Conservation (phyloP, 2,329 filamentous ascomycete genomes). For the Diaporthe nobilis region DNA sequence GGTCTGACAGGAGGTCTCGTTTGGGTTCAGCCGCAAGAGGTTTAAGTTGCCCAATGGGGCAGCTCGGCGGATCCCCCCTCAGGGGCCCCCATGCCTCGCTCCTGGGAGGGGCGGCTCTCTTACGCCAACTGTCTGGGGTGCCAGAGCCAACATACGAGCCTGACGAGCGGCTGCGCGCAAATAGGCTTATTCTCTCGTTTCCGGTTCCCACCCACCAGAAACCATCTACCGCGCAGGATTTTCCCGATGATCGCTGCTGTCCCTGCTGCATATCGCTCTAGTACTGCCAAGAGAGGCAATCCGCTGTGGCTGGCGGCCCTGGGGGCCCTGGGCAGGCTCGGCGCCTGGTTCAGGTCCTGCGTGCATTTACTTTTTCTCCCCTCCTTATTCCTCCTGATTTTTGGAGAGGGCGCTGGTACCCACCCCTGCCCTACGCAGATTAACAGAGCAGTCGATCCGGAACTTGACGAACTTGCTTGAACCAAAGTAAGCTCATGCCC, state of each 20-base stretch:
- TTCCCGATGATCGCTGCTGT: slow-evolving; percentile 31
- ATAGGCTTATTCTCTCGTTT: slow-evolving; percentile 22
- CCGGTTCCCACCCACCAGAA: slow-evolving; percentile 26
- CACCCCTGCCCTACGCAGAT: slow-evolving; percentile 14
- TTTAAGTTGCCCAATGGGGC: slow-evolving; percentile 33
- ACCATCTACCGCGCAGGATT: slow-evolving; percentile 26
- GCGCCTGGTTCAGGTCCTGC: slow-evolving; percentile 8
- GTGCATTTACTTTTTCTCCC: neutral
- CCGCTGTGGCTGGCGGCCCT: neutral
- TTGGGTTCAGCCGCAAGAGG: slow-evolving; percentile 33
- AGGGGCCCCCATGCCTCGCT: slow-evolving; percentile 29
- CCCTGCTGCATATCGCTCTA: slow-evolving; percentile 31
- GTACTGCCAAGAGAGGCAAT: slow-evolving; percentile 28
- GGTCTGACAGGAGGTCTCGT: slow-evolving; percentile 38
- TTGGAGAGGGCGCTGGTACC: neutral
- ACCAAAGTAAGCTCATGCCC: slow-evolving; percentile 14
- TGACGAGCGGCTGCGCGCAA: neutral
- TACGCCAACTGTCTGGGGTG: slow-evolving; percentile 28
- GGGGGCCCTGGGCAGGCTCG: neutral
- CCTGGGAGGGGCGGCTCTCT: slow-evolving; percentile 8
- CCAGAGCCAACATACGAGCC: slow-evolving; percentile 26
- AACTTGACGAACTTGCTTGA: slow-evolving; percentile 17
- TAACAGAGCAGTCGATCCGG: slow-evolving; percentile 23
- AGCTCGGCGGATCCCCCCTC: slow-evolving; percentile 20
- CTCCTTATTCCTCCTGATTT: neutral